A percentile compares a stretch with the other conserved stretches of the same genome.
phyloP scores from a whole-genome alignment of 352 stramenopile species.

The Phytophthora pseudosyringae region DNA sequence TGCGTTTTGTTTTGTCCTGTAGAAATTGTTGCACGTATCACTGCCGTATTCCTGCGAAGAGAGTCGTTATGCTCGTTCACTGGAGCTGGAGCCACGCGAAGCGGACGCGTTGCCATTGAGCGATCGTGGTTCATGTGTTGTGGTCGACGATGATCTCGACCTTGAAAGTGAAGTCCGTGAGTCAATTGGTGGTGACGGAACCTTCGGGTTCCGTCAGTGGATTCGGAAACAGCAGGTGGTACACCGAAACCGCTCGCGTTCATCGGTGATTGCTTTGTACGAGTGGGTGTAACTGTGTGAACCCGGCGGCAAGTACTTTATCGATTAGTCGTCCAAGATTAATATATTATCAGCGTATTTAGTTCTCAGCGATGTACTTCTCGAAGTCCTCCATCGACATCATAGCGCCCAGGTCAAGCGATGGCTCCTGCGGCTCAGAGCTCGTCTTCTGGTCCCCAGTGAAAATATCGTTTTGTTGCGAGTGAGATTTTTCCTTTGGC shows the following conservation, averaged over 20 bases:
- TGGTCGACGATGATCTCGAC: constrained; percentile 72
- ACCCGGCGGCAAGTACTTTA: constrained; percentile 18
- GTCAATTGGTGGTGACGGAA: constrained; percentile 77
- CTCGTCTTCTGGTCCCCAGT: neutral
- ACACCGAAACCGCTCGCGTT: constrained; percentile 76
- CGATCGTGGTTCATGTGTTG: constrained; percentile 54
- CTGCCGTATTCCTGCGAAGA: constrained; percentile 79
- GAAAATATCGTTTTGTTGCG: neutral
- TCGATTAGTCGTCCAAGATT: constrained; percentile 36
- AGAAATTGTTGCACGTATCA: constrained; percentile 75
- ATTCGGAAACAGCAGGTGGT: constrained; percentile 87
- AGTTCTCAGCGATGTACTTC: constrained; percentile 61
- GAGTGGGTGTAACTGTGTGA: constrained; percentile 70
- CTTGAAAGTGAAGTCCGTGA: constrained; percentile 81
- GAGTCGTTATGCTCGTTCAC: constrained; percentile 74
- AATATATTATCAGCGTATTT: constrained; percentile 36
- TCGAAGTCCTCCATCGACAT: constrained; percentile 52
- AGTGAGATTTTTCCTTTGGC: neutral
- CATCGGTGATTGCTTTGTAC: constrained; percentile 53
- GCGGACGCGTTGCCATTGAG: constrained; percentile 66
- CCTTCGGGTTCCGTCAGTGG: constrained; percentile 83
- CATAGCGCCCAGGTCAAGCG: constrained; percentile 20
- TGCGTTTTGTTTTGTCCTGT: constrained; percentile 1
- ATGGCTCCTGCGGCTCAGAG: constrained; percentile 6
- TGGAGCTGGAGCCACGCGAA: constrained; percentile 79